Base-by-base conservation (phyloP, 2,329 filamentous ascomycete species). In the Daldinia sp. region DNA sequence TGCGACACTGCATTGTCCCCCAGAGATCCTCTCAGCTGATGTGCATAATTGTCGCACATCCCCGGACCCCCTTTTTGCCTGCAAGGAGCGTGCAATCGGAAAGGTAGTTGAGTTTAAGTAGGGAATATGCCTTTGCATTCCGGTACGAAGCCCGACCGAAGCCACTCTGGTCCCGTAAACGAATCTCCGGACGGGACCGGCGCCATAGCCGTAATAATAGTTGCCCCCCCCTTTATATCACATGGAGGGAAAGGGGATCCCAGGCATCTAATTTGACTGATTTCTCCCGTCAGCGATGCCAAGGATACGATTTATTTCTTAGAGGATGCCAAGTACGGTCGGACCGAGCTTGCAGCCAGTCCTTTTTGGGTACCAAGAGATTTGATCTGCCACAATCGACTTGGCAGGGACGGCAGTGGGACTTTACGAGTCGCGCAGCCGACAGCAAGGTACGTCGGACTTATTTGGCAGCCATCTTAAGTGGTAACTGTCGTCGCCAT, bases 321-420 rank as follows among this genome's bases (percentile, higher is more conserved):
- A 64, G 63, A 57, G 23, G 41, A 32, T 39, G 67, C 67, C 65
- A 69, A 69, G 67, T 61, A 52, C 45, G 37, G 63, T 64, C 63
- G 65, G 65, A 56, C 67, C 65, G 65, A 69, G 39, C 56, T 47
- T 59, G 49, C 58, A 63, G 59, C 58, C 63, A 63, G 53, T 55
- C 48, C n/a, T 30, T 21, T 13, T 21, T 39, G 47, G 50, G 64
- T 68, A 68, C 67, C 67, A 69, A 69, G 67, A 69, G 67, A 69
- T 69, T 67, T 30, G 63, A 69, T 68, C 67, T 66, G 58, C 65
- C 63, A 68, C 65, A 68, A 69, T 69, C 67, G 67, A 68, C 67
- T 69, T 69, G 67, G 67, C 67, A 69, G 67, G 65, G 63, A 66
- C 67, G 65, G 67, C 67, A 69, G 67, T 69, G 67, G 58, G 63